Evolutionary conservation across 2,329 filamentous ascomycete species (phyloP).

Genomic region (Alternaria alternata): DNA sequence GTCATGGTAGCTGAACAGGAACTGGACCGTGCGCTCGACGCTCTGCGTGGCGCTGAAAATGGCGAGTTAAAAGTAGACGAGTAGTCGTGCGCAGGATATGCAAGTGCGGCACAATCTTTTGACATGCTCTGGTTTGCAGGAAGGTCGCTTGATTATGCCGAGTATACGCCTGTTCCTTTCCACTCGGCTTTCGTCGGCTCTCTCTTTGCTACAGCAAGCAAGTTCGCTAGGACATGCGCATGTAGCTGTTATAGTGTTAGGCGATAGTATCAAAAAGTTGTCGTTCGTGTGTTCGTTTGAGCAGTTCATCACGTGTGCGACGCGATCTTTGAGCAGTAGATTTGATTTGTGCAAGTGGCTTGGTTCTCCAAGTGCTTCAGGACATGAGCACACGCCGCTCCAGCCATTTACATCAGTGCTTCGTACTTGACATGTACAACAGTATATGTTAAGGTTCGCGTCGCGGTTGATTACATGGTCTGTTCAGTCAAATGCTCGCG

Average conservation of each 20-base stretch:
- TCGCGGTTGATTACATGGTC: not conserved
- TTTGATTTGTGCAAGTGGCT: not conserved
- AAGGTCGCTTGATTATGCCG: not conserved
- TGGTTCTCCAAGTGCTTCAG: not conserved
- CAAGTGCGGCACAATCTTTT: not conserved
- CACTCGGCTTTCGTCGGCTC: not conserved
- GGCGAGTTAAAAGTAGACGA: constrained; percentile 12
- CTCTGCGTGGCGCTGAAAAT: constrained; percentile 61
- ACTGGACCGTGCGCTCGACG: constrained; percentile 74
- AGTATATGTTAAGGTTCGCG: not conserved
- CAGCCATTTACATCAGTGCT: too few relatives aligned
- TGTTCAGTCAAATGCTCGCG: not conserved
- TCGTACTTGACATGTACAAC: not conserved
- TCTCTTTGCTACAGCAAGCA: not conserved
- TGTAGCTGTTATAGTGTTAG: not conserved
- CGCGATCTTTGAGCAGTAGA: not conserved
- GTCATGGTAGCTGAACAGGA: constrained; percentile 84
- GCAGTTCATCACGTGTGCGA: not conserved
- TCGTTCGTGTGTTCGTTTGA: not conserved
- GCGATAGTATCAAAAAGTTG: not conserved
- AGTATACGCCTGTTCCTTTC: not conserved
- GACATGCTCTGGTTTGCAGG: not conserved
- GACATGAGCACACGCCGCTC: not conserved
- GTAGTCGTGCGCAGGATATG: not conserved
- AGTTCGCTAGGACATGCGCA: not conserved